Conservation (phyloP, 2,329 filamentous ascomycete species). For the Tothia fuscella region DNA sequence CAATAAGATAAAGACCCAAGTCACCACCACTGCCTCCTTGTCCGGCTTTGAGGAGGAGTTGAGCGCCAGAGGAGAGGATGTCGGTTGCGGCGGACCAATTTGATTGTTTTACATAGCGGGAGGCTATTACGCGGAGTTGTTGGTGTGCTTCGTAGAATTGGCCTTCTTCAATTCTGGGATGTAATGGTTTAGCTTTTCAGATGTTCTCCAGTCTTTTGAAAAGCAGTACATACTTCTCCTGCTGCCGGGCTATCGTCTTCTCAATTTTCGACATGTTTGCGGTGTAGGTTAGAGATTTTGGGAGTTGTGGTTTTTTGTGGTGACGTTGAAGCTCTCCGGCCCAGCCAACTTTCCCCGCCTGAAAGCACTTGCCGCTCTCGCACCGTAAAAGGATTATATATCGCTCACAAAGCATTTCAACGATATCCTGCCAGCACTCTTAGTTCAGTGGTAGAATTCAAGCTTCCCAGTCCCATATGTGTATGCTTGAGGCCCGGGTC, state of each 20-base stretch:
- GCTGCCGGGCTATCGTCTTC: constrained; percentile 62
- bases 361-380: no score
- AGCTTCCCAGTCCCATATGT: no score
- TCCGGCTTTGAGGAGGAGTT: constrained; percentile 78
- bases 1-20: constrained; percentile 73
- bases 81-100: constrained; percentile 81
- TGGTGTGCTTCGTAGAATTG: constrained; percentile 98
- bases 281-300: no score
- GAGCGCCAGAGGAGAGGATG: constrained; percentile 72
- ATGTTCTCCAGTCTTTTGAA: constrained; percentile 1
- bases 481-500: no score
- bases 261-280: constrained; percentile 43
- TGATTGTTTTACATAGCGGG: constrained; percentile 78
- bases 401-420: no score
- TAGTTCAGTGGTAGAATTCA: no score
- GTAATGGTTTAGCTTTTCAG: constrained; percentile 14
- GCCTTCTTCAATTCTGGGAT: constrained; percentile 66
- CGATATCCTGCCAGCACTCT: no score
- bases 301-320: no score
- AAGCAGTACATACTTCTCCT: constrained; percentile 50
- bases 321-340: no score
- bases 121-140: constrained; percentile 89
- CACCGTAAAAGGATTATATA: no score
- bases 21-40: constrained; percentile 91
- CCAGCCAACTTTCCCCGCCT: no score